phyloP scores from a whole-genome alignment of 805 yeast species.

The Saturnispora galanensis region DNA sequence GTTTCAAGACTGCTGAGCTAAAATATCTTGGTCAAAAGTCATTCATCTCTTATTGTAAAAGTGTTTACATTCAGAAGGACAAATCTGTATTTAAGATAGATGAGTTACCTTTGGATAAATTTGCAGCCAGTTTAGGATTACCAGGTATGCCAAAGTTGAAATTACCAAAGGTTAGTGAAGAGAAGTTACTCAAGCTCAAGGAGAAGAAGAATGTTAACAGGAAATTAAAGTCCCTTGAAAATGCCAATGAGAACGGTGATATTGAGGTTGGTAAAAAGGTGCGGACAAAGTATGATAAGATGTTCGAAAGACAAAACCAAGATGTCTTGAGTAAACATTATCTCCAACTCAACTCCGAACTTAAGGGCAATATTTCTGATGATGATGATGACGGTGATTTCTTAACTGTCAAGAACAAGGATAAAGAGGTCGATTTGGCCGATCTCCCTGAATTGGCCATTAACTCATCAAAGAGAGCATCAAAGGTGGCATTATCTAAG shows the following conservation, averaged over 20 bases:
- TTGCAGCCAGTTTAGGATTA: slow-evolving; percentile 80
- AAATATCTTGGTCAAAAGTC: slow-evolving; percentile 95
- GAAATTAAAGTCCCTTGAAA: slow-evolving; percentile 47
- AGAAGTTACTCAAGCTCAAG: slow-evolving; percentile 38
- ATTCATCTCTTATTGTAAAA: slow-evolving; percentile 80
- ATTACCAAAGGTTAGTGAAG: slow-evolving; percentile 44
- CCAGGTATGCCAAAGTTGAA: slow-evolving; percentile 96
- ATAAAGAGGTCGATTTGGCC: slow-evolving; percentile 58
- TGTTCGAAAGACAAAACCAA: slow-evolving; percentile 94
- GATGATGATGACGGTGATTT: slow-evolving; percentile 63
- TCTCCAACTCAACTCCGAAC: slow-evolving; percentile 52
- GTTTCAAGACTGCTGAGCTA: slow-evolving; percentile 85
- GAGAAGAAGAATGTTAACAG: slow-evolving; percentile 77
- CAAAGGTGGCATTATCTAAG: slow-evolving; percentile 79
- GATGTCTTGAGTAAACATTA: slow-evolving; percentile 86
- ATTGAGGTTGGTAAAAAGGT: slow-evolving; percentile 36
- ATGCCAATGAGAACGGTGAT: slow-evolving; percentile 59
- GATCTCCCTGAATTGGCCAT: slow-evolving; percentile 50
- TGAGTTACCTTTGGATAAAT: slow-evolving; percentile 69
- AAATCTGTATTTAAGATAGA: slow-evolving; percentile 76
- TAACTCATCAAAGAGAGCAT: slow-evolving; percentile 68
- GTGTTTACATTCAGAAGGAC: slow-evolving; percentile 79
- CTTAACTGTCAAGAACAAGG: slow-evolving; percentile 66
- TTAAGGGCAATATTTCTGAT: slow-evolving; percentile 21
- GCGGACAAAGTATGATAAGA: slow-evolving; percentile 84